These are phyloP conservation scores for Wickerhamiella allomyrinae DNA, from an alignment of 805 yeast species.

Conservation along the genomic window DNA sequence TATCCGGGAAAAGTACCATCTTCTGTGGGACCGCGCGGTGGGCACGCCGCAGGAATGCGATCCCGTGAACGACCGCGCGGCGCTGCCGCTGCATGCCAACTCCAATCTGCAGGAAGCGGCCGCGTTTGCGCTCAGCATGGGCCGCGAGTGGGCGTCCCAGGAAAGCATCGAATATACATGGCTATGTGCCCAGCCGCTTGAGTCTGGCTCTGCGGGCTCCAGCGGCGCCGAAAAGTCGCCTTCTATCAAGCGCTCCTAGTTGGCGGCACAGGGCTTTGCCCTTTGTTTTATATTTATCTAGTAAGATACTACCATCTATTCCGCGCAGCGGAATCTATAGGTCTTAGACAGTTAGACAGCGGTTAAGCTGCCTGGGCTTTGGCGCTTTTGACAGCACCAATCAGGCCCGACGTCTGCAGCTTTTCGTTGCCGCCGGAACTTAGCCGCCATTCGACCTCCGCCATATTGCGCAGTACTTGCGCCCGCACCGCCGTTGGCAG, in stretches of 20 bases:
- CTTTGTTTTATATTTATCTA: neutral
- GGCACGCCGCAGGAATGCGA: conserved; percentile 16
- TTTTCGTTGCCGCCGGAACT: conserved; percentile 87
- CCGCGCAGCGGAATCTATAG: too few relatives aligned
- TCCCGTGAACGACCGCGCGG: conserved; percentile 23
- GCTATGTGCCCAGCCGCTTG: conserved; percentile 10
- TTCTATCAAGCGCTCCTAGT: neutral
- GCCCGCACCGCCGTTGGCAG: conserved; percentile 49
- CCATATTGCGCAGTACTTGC: conserved; percentile 50
- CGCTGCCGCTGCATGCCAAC: conserved; percentile 27
- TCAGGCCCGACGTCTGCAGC: conserved; percentile 77
- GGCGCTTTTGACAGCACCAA: conserved; percentile 68
- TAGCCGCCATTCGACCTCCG: conserved; percentile 83
- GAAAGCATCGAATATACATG: conserved; percentile 21
- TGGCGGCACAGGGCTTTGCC: neutral
- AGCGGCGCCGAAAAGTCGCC: neutral
- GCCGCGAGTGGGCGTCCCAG: conserved; percentile 26
- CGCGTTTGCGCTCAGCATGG: conserved; percentile 25
- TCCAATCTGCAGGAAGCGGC: conserved; percentile 29
- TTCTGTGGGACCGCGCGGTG: conserved; percentile 14
- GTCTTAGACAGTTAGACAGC: too few relatives aligned
- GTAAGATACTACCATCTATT: too few relatives aligned
- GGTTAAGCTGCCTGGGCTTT: too few relatives aligned
- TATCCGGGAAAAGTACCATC: conserved; percentile 14
- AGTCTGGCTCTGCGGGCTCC: neutral